Base-by-base conservation (phyloP, 495 filamentous ascomycete genomes). In the Collariella sp. region DNA sequence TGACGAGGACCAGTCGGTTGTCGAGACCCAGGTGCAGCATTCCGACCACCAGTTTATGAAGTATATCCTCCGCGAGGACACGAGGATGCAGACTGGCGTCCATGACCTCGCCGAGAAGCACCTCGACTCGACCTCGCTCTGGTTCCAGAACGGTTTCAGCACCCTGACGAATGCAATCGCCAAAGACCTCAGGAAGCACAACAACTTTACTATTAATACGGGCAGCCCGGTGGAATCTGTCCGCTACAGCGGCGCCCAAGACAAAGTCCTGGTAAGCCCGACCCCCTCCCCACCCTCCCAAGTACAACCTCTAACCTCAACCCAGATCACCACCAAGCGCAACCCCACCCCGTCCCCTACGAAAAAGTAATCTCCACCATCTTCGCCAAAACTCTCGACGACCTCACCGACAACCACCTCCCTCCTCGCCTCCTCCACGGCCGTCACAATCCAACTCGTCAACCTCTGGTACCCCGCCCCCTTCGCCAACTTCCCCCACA, bases 361-460 rank as follows among this genome's bases (percentile, higher is more conserved):
- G 76, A 82, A 50, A 79, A 85, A 56, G 80, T 85, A 40, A 82
- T 96, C 41, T 84, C 86, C 10, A 87, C 91, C 12, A 63, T 91
- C 46, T 76, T 82, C 36, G 76, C 76, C 52, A 65, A 65, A 20
- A 65, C 70, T 2, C 73, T 86, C 38, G 65, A 71, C 39, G 42
- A 46, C 11, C 47, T 81, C 13, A 68, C 79, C 9, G 56, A 72
- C 62, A 68, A 52, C 52, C 59, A 59, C 19, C 71, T 83, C 9
- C 76, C 77, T 82, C 9, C 71, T 84, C 15, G 60, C 70, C 13
- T 62, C 76, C 36, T 77, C 83, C 36, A 77, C 79, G 47, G 79
- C 86, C 19, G 85, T 88, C 13, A 91, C 86, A 9, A 89, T 95
- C 39, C 89, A 87, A 82, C 85, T 90, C 5, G 85, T 97, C 39